These are phyloP conservation scores for Penicillium sp. DNA, from an alignment of 2,329 filamentous ascomycete species.

Conservation along the genomic window DNA sequence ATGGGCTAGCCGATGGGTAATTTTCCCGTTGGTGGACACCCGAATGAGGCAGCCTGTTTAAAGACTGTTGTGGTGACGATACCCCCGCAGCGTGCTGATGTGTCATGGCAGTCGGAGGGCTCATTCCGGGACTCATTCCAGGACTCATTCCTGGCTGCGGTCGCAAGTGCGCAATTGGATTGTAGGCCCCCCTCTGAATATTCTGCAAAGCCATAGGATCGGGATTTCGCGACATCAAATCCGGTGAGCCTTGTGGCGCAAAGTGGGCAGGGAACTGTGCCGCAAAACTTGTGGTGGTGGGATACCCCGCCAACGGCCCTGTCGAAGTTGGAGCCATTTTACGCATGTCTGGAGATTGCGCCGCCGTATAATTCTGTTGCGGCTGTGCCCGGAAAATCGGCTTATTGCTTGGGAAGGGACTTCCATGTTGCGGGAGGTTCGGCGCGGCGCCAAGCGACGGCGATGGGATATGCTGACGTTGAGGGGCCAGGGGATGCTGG, in stretches of 20 bases:
- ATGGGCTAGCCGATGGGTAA: slow-evolving; percentile 21
- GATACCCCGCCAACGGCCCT: slow-evolving; percentile 30
- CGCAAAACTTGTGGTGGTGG: slow-evolving; percentile 26
- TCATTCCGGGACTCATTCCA: slow-evolving; percentile 31
- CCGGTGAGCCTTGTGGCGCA: slow-evolving; percentile 29
- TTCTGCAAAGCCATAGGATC: slow-evolving; percentile 33
- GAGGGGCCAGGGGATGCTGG: slow-evolving; percentile 22
- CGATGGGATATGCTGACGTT: slow-evolving; percentile 32
- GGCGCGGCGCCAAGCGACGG: slow-evolving; percentile 28
- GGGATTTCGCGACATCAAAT: slow-evolving; percentile 28
- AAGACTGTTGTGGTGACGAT: slow-evolving; percentile 33
- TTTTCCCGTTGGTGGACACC: slow-evolving; percentile 22
- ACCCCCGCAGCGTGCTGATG: slow-evolving; percentile 31
- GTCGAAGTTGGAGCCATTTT: slow-evolving; percentile 35
- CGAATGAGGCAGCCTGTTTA: slow-evolving; percentile 30
- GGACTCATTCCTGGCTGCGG: slow-evolving; percentile 28
- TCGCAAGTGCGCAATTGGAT: slow-evolving; percentile 33
- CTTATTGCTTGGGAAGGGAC: slow-evolving; percentile 28
- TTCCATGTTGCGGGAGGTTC: slow-evolving; percentile 27
- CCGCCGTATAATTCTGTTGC: slow-evolving; percentile 24
- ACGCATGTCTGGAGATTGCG: slow-evolving; percentile 34
- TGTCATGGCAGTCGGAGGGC: slow-evolving; percentile 27
- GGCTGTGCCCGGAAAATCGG: slow-evolving; percentile 28
- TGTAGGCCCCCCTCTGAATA: slow-evolving; percentile 29
- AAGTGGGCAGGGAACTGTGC: slow-evolving; percentile 31